Percentiles rank a stretch among this genome's conserved stretches.
These are phyloP conservation scores for Sporothrix sp. DNA, from an alignment of 2,329 filamentous ascomycete species.

Conservation along the genomic window DNA sequence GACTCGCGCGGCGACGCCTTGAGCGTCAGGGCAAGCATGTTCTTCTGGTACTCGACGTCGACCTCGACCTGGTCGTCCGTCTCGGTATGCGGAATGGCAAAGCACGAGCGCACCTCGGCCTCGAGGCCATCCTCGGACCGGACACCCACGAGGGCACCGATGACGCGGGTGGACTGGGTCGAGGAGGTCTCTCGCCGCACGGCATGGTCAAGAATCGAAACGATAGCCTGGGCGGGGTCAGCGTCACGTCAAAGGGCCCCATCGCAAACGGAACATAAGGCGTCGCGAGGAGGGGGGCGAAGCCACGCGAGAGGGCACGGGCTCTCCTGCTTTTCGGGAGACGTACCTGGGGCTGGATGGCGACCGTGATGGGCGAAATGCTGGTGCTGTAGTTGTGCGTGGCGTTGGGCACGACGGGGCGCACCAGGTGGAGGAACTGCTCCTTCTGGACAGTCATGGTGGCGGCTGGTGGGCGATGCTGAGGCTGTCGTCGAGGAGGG, in stretches of 20 bases:
- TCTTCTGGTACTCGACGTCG: conserved; percentile 99
- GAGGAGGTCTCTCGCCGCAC: conserved; percentile 67
- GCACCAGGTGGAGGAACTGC: conserved; percentile 87
- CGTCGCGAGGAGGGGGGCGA: too few species aligned
- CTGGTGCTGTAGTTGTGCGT: conserved; percentile 70
- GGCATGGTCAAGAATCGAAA: conserved; percentile 87
- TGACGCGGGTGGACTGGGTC: conserved; percentile 87
- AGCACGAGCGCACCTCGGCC: conserved; percentile 90
- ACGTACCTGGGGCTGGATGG: conserved; percentile 87
- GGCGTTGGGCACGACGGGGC: conserved; percentile 77
- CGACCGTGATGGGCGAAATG: conserved; percentile 85
- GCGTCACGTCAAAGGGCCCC: neutral
- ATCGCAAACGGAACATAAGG: too few species aligned
- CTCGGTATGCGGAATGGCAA: conserved; percentile 97
- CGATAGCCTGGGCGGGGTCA: conserved; percentile 43
- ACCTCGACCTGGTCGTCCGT: conserved; percentile 98
- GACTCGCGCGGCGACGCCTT: conserved; percentile 90
- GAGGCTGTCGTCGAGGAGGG: neutral
- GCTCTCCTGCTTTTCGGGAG: too few species aligned
- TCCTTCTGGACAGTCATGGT: conserved; percentile 71
- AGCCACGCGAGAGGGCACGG: too few species aligned
- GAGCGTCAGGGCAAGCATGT: conserved; percentile 91
- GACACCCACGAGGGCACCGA: conserved; percentile 86
- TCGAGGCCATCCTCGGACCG: conserved; percentile 95
- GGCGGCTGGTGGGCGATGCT: conserved; percentile 9